Evolutionary conservation across 2,329 filamentous ascomycete species (phyloP), one percentile per base, ranked within the genome.

Genomic region (Aureobasidium uvarum): DNA sequence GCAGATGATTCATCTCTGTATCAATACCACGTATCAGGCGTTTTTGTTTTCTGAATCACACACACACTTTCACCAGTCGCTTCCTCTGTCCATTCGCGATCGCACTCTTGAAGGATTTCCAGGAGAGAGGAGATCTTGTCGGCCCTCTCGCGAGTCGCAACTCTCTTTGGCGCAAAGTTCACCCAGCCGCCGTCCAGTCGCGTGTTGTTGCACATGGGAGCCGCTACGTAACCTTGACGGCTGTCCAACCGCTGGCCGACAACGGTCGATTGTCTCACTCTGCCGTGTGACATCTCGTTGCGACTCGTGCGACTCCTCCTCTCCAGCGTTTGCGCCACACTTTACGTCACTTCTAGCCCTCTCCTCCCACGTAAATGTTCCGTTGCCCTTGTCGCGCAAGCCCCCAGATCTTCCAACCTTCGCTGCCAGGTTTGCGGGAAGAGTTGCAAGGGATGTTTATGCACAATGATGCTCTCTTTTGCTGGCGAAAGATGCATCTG

Each of bases 361-460:
- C 46, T 23, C 46, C 23, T 31, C 7, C 46, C 46, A 50, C 48
- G 48, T 31, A 51, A 51, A 51, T 51, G 48, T 33, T 51, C 48
- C 48, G 48, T 31, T 51, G 18, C 28, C 25, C 48, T 51, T 51
- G 48, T 51, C 23, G 25, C 23, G 23, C n/a, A 4, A 5, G 3
- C 25, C 56, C 56, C 56, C 56, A 60, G 56, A 62, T 62, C 56
- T 38, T 25, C 33, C 56, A 50, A 43, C 43, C 25, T 59, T 23
- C 6, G 8, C 59, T 63, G 60, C 60, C 60, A 63, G 60, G 60
- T 63, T 63, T 63, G 60, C 60, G 60, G 60, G 46, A 54, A 25
- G 43, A 50, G n/a, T 55, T 55, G 52, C 52, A 55, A 52, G 36
- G 58, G 45, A 50, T 23, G 39, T 33, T 48, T 4, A 62, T 62